These are phyloP conservation scores for Aspergillus calidoustus DNA, from an alignment of 2,329 filamentous ascomycete species.

Conservation along the genomic window DNA sequence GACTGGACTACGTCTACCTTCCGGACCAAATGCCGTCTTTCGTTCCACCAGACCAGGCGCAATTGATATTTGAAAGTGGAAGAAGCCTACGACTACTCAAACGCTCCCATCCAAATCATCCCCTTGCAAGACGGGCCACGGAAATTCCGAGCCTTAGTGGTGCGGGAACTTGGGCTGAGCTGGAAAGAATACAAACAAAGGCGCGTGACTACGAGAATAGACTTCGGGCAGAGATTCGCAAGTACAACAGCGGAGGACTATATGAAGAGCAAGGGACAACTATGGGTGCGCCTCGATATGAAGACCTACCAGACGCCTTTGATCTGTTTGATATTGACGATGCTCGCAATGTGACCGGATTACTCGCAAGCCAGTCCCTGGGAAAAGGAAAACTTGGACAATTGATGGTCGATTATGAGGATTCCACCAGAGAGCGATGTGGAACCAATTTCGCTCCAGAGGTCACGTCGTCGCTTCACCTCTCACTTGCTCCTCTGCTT, in stretches of 20 bases:
- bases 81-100: constrained; percentile 75
- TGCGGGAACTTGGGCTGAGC: constrained; percentile 73
- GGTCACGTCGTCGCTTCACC: constrained; percentile 58
- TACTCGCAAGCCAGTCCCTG: constrained; percentile 31
- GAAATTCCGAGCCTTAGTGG: constrained; percentile 66
- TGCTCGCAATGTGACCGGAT: constrained; percentile 27
- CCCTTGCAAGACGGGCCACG: constrained; percentile 59
- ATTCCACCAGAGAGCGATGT: constrained; percentile 22
- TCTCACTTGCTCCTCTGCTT: constrained; percentile 78
- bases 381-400: constrained; percentile 35
- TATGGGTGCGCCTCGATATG: not conserved
- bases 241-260: constrained; percentile 37
- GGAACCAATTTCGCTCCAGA: constrained; percentile 41
- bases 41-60: constrained; percentile 70
- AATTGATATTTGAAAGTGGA: constrained; percentile 77
- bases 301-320: constrained; percentile 31
- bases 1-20: constrained; percentile 60
- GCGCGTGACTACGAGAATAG: constrained; percentile 52
- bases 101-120: constrained; percentile 71
- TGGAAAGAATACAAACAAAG: constrained; percentile 65
- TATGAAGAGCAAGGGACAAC: constrained; percentile 27
- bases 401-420: constrained; percentile 33
- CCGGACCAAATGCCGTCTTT: constrained; percentile 70
- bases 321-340: constrained; percentile 43
- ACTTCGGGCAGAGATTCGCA: constrained; percentile 44